Evolutionary conservation across 2,329 filamentous ascomycete genomes (phyloP).

Genomic region (Exserohilum rostratum): DNA sequence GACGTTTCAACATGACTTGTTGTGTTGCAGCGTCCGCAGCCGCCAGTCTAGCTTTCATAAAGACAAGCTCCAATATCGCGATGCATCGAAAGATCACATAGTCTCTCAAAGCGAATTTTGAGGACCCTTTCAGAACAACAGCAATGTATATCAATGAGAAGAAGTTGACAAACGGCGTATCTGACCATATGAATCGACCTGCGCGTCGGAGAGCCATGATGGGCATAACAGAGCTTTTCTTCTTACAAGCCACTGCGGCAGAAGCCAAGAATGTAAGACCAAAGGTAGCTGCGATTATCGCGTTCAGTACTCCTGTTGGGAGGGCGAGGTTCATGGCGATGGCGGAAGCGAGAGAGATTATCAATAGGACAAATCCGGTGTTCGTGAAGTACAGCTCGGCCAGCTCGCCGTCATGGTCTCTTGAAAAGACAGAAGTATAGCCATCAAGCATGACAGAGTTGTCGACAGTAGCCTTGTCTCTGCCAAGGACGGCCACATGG

Average conservation of each 20-base stretch:
- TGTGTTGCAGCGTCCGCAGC: not conserved
- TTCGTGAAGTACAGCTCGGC: conserved; percentile 9
- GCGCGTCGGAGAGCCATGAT: conserved; percentile 11
- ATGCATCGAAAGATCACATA: not conserved
- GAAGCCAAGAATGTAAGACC: conserved; percentile 9
- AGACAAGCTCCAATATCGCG: not conserved
- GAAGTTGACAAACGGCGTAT: conserved; percentile 1
- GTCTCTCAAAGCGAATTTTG: not conserved
- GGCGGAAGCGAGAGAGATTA: conserved; percentile 6
- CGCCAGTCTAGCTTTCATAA: not conserved
- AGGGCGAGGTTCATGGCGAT: conserved; percentile 9
- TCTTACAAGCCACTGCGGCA: conserved; percentile 3
- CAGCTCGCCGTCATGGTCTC: conserved; percentile 10
- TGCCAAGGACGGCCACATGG: not conserved
- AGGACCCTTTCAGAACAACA: not conserved
- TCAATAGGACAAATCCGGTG: conserved; percentile 6
- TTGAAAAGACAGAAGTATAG: conserved; percentile 3
- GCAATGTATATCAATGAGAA: conserved; percentile 2
- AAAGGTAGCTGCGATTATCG: conserved; percentile 7
- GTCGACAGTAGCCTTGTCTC: not conserved
- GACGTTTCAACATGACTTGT: not conserved
- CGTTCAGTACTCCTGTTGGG: conserved; percentile 1
- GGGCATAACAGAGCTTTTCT: conserved; percentile 8
- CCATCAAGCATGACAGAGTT: conserved; percentile 5
- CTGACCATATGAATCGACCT: conserved; percentile 8